Evolutionary conservation across 2,329 filamentous ascomycete genomes (phyloP), one percentile per base, ranked within the genome.

Genomic region (Sporothrix curviconia): DNA sequence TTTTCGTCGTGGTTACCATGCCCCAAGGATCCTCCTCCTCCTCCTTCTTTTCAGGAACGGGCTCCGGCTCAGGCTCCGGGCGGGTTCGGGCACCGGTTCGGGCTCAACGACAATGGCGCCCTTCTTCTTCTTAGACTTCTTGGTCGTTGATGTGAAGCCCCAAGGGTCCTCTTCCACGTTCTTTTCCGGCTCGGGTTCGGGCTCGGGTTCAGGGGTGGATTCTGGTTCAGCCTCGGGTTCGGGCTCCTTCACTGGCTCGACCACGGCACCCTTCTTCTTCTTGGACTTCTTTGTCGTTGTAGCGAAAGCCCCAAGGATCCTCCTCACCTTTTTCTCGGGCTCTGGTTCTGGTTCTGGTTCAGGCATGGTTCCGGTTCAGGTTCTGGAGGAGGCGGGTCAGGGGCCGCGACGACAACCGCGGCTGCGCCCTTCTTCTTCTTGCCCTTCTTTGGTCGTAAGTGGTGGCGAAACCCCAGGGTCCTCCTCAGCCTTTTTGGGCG

Each of bases 71-170:
- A 4, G 42, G 42, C 4, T 39, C 58, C 2, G 50, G 50, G n/a
- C n/a, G n/a, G n/a, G n/a, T 8, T 53, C 55, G 22, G 36, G 34
- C 7, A 2, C 2, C 24, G 53, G 53, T 9, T 55, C 43, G 14
- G 42, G 53, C 15, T 55, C 53, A 4, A 28, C 55, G 2, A 11
- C 46, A 5, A 44, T 36, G 30, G 60, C 62, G 52, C 54, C 56
- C 54, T 66, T 67, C 58, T 65, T 64, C 34, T 65, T 64, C 51
- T 66, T 65, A 57, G 66, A 65, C n/a, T 64, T 66, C 46, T 63
- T 63, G 51, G 55, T 24, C 2, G 66, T 56, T 5, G 28, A 6
- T 32, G 49, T 36, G 40, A 43, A 60, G 28, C 62, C 65, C 68
- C 63, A 69, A 12, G 59, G 34, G 17, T 66, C 62, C 4, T 58